Evolutionary conservation across 192 early-diverging fungal species (phyloP).

Genomic region (Mortierella antarctica): DNA sequence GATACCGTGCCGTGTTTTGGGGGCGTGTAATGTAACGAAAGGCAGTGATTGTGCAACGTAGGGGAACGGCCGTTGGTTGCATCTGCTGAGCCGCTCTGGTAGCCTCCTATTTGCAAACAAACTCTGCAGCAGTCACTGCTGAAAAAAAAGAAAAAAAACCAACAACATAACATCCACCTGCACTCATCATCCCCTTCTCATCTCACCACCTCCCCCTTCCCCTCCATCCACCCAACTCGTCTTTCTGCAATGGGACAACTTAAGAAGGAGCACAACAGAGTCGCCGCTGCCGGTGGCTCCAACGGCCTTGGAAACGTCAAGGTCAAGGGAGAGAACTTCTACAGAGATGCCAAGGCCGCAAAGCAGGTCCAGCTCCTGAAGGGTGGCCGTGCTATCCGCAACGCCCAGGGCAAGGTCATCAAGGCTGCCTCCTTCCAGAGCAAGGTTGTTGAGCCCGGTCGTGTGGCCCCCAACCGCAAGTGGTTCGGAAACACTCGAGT

Average conservation of each 20-base stretch:
- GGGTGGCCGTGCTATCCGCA: slow-evolving; percentile 84
- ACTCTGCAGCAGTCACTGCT: neutral
- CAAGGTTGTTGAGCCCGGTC: slow-evolving; percentile 75
- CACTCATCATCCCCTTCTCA: neutral
- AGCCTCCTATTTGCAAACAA: neutral
- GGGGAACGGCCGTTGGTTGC: neutral
- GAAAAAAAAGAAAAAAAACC: slow-evolving; percentile 16
- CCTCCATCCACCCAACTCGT: neutral
- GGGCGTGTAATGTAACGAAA: too few species aligned
- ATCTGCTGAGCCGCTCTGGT: neutral
- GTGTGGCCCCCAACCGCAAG: slow-evolving; percentile 93
- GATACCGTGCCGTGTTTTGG: neutral
- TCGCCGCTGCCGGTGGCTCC: slow-evolving; percentile 48
- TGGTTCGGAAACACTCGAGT: slow-evolving; percentile 99
- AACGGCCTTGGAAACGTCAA: slow-evolving; percentile 73
- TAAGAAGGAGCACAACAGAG: slow-evolving; percentile 71
- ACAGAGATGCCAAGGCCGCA: slow-evolving; percentile 95
- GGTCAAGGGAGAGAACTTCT: slow-evolving; percentile 99
- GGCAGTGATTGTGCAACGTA: neutral
- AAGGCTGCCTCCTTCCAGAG: slow-evolving; percentile 93
- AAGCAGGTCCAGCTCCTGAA: slow-evolving; percentile 94
- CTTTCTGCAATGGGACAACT: slow-evolving; percentile 63
- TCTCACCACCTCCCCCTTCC: slow-evolving; percentile 1
- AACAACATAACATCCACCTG: slow-evolving; percentile 8
- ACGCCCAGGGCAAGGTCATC: slow-evolving; percentile 90